Evolutionary conservation across 2,329 filamentous ascomycete species (phyloP).

Genomic region (Apiospora pterosperma): DNA sequence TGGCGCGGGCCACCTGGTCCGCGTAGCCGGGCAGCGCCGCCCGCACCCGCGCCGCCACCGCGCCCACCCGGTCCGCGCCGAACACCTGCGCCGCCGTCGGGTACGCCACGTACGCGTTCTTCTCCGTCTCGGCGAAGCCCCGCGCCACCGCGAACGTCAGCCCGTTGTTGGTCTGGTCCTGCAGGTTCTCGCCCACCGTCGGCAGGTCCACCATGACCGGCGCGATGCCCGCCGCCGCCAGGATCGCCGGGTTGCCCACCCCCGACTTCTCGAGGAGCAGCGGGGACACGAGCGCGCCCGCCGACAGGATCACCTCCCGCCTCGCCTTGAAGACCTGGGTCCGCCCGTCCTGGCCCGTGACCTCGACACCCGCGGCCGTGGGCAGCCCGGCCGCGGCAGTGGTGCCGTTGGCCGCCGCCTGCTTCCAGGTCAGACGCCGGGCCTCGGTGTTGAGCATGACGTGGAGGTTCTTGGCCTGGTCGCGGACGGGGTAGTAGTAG

Average conservation of each 20-base stretch:
- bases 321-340: conserved; percentile 10
- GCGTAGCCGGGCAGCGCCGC: conserved; percentile 9
- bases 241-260: conserved; percentile 29
- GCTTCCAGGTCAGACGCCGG: conserved; percentile 35
- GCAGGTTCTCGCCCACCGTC: conserved; percentile 36
- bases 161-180: conserved; percentile 29
- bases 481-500: conserved; percentile 40
- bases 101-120: conserved; percentile 10
- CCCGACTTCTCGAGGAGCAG: conserved; percentile 17
- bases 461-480: conserved; percentile 38
- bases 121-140: conserved; percentile 9
- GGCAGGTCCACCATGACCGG: conserved; percentile 31
- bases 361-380: conserved; percentile 25
- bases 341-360: conserved; percentile 21
- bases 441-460: conserved; percentile 39
- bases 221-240: conserved; percentile 31
- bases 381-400: too few species aligned
- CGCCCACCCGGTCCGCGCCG: not conserved
- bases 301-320: conserved; percentile 32
- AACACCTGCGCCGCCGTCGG: conserved; percentile 9
- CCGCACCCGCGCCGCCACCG: conserved; percentile 5
- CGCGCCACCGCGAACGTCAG: conserved; percentile 30
- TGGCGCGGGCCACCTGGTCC: not conserved
- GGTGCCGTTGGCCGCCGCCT: conserved; percentile 2
- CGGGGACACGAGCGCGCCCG: conserved; percentile 25